Evolutionary conservation across 331 rosid genomes (phyloP).

Genomic region (Quercus tomentella): DNA sequence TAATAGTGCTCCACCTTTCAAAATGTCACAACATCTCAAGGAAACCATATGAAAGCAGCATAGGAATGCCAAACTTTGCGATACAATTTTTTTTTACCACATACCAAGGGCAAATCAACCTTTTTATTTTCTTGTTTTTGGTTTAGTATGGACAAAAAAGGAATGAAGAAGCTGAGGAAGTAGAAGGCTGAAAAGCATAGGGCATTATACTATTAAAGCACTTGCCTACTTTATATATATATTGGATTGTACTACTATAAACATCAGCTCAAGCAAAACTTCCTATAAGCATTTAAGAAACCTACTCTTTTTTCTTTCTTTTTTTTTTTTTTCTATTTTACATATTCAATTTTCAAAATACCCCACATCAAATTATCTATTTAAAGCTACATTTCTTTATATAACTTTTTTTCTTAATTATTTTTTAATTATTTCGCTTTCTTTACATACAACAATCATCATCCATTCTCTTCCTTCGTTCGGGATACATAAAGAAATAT

Average conservation of each 20-base stretch:
- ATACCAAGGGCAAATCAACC: neutral
- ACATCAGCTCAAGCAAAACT: no score
- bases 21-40: neutral
- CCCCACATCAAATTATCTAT: no score
- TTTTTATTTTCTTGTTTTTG: neutral
- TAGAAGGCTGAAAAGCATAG: neutral
- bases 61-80: neutral
- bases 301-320: no score
- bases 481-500: no score
- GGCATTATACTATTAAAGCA: neutral
- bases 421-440: no score
- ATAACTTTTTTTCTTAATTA: no score
- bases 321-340: no score
- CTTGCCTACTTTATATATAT: neutral
- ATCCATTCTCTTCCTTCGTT: rapidly evolving
- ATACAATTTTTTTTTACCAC: neutral
- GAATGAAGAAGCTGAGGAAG: neutral
- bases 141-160: neutral
- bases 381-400: no score
- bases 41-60: neutral
- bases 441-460: rapidly evolving
- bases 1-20: neutral
- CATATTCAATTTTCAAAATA: no score
- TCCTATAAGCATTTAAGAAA: no score
- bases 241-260: neutral